A percentile compares a stretch with the other conserved stretches of the same genome.
These are phyloP conservation scores for Endotrypanum monterogeii DNA, from an alignment of 208 protist species.

Conservation along the genomic window DNA sequence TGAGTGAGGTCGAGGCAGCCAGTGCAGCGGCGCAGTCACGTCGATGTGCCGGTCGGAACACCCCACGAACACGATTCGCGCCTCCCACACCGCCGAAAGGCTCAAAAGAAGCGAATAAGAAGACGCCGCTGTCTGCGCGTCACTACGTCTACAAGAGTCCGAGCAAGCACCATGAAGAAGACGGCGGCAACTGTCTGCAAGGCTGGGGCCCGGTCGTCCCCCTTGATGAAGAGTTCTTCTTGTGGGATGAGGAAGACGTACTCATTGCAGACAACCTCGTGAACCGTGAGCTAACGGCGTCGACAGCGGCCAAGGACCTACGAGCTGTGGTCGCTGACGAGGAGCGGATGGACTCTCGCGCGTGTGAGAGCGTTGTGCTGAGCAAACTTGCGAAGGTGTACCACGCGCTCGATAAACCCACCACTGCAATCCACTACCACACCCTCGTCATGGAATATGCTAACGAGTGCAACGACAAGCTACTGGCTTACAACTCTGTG, in stretches of 20 bases:
- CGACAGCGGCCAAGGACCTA: constrained; percentile 37
- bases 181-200: constrained; percentile 6
- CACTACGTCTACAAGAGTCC: not conserved
- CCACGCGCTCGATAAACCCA: constrained; percentile 64
- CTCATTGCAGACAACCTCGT: constrained; percentile 30
- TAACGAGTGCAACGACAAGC: constrained; percentile 56
- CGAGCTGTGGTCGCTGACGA: constrained; percentile 52
- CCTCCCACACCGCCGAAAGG: constrained; percentile 9
- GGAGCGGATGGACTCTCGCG: constrained; percentile 52
- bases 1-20: constrained; percentile 50
- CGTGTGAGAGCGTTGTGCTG: constrained; percentile 68
- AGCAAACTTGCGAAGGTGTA: constrained; percentile 81
- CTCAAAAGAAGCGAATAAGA: constrained; percentile 2
- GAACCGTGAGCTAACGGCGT: constrained; percentile 29
- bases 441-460: constrained; percentile 76
- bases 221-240: constrained; percentile 36
- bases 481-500: constrained; percentile 80
- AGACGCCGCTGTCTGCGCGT: not conserved
- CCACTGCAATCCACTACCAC: constrained; percentile 79
- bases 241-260: constrained; percentile 42
- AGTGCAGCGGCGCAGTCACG: constrained; percentile 20
- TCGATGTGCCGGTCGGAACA: constrained; percentile 8
- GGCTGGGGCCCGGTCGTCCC: constrained; percentile 35
- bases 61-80: not conserved
- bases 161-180: not conserved